A percentile compares a stretch with the other conserved stretches of the same genome.
Conservation (phyloP, 2,329 filamentous ascomycete species). For the Verticillium nonalfalfae region DNA sequence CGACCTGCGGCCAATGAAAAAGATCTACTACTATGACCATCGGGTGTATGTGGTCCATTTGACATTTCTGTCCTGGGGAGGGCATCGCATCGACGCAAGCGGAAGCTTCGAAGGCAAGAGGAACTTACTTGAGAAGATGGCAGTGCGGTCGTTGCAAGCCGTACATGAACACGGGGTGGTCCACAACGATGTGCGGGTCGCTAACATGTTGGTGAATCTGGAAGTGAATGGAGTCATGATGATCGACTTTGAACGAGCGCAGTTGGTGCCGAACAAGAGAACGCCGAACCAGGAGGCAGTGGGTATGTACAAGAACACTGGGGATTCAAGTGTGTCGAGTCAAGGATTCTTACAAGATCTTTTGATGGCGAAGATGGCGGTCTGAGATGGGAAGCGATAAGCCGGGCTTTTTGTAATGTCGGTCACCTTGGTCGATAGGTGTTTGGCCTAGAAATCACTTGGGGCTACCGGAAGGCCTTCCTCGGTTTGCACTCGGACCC, state of each 20-base stretch:
- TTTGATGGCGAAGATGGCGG: neutral
- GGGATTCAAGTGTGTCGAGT: neutral
- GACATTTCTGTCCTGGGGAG: conserved; percentile 26
- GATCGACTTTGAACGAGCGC: conserved; percentile 23
- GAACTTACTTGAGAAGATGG: conserved; percentile 6
- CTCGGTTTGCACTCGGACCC: neutral
- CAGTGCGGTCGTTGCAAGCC: conserved; percentile 10
- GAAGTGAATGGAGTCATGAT: conserved; percentile 18
- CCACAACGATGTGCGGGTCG: conserved; percentile 16
- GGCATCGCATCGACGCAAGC: conserved; percentile 7
- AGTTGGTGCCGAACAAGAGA: conserved; percentile 17
- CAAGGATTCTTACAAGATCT: no score
- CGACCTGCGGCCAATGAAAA: conserved; percentile 23
- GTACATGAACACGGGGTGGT: conserved; percentile 19
- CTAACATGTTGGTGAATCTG: conserved; percentile 19
- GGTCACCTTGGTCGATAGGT: no score
- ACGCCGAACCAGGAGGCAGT: neutral
- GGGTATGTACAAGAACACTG: neutral
- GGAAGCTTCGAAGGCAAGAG: neutral
- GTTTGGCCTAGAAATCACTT: no score
- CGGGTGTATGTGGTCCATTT: conserved; percentile 24
- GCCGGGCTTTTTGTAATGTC: no score
- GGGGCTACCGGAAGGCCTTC: neutral
- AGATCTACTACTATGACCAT: conserved; percentile 24
- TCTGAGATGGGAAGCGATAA: no score